phyloP scores from a whole-genome alignment of 1,139 yeast genomes.

The Schizosaccharomyces versatilis region DNA sequence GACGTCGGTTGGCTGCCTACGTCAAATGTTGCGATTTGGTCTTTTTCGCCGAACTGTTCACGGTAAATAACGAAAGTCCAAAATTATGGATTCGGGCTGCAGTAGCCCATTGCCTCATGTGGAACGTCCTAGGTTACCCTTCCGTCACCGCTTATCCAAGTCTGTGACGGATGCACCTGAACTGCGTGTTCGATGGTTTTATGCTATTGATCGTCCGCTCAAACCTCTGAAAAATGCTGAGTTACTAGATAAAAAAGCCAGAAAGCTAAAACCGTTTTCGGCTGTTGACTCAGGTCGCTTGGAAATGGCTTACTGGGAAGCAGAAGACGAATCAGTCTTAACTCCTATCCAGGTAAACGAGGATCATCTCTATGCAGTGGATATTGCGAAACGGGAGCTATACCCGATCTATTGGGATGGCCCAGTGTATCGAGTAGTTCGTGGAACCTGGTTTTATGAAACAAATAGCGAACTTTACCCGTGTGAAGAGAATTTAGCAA shows the following conservation, averaged over 20 bases:
- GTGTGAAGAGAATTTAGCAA: slow-evolving; percentile 28
- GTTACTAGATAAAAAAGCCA: slow-evolving; percentile 6
- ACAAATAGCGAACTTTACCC: slow-evolving; percentile 29
- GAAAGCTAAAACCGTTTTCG: slow-evolving; percentile 50
- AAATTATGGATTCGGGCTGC: neutral
- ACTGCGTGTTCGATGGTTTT: slow-evolving; percentile 6
- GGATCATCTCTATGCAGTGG: slow-evolving; percentile 57
- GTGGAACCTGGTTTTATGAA: slow-evolving; percentile 68
- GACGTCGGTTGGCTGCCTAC: no score
- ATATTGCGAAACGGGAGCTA: slow-evolving; percentile 32
- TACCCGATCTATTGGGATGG: slow-evolving; percentile 78
- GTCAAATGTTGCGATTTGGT: no score
- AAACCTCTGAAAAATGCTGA: neutral
- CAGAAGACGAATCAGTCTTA: neutral
- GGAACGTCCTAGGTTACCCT: slow-evolving; percentile 12
- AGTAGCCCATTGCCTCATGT: neutral
- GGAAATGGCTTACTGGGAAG: slow-evolving; percentile 28
- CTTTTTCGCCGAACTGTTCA: no score
- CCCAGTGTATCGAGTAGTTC: slow-evolving; percentile 56
- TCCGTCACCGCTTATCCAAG: slow-evolving; percentile 1
- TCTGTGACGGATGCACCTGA: slow-evolving; percentile 1
- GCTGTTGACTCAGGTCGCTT: slow-evolving; percentile 36
- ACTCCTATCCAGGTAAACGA: slow-evolving; percentile 43
- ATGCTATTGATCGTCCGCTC: slow-evolving; percentile 10
- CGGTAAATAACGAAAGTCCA: neutral